A percentile compares a stretch with the other conserved stretches of the same genome.
These are phyloP conservation scores for Phaffomyces antillensis DNA, from an alignment of 805 yeast genomes.

Conservation along the genomic window DNA sequence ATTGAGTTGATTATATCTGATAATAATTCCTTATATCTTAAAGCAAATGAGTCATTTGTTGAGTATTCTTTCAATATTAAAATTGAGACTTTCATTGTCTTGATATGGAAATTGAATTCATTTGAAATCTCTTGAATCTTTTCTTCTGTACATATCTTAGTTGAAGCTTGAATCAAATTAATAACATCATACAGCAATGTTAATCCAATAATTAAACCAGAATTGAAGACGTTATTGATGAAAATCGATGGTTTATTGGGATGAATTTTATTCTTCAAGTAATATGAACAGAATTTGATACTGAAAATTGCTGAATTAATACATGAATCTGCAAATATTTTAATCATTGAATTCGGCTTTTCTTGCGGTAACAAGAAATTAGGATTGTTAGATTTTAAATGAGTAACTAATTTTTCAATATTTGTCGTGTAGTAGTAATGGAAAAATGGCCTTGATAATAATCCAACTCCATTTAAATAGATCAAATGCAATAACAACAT, in stretches of 20 bases:
- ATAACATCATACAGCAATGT: neutral
- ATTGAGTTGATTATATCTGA: neutral
- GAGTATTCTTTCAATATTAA: neutral
- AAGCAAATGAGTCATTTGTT: neutral
- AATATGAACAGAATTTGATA: conserved; percentile 20
- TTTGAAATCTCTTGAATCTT: neutral
- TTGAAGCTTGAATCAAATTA: neutral
- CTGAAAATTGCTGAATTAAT: conserved; percentile 25
- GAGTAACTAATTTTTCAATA: neutral
- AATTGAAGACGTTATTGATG: conserved; percentile 23
- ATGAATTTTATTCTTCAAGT: conserved; percentile 12
- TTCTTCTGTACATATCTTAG: neutral
- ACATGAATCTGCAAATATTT: conserved; percentile 22
- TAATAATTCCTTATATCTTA: neutral
- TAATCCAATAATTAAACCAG: conserved; percentile 26
- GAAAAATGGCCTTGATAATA: conserved; percentile 31
- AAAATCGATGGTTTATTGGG: conserved; percentile 26
- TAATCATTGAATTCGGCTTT: neutral
- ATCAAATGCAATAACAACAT: conserved; percentile 26
- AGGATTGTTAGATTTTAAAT: neutral
- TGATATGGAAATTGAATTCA: neutral
- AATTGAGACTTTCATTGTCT: neutral
- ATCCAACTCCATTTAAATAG: conserved; percentile 25
- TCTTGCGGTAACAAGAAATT: neutral
- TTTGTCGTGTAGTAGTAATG: conserved; percentile 18